Base-by-base conservation (phyloP, 352 stramenopile species). In the Phytophthora crassamura region DNA sequence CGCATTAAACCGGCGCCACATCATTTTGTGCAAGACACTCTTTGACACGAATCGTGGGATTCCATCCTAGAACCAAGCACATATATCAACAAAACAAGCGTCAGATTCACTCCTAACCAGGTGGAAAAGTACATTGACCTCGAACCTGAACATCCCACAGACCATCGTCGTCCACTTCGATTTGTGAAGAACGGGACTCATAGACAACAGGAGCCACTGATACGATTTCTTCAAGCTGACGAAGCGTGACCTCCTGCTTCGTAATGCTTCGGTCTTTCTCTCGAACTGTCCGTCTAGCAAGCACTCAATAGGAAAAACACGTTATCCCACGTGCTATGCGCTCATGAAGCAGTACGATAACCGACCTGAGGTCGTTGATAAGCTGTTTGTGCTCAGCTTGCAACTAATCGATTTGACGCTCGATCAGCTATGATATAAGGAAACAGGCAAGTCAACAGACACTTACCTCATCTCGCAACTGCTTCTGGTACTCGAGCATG, bases 1-100 rank as follows among this genome's bases (percentile, higher is more conserved):
- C 5, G 82, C 84, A 36, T 86, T 81, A 66, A 93, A 91, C 6
- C 84, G 72, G 5, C 82, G 71, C 84, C 82, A 93, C 32, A 84
- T 77, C 56, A 85, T 77, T 6, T 74, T 74, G 40, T 82, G 74
- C 10, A 59, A 15, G 3, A 76, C 42, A 20, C 64, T 75, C 22
- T 84, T 89, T 1, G 80, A 89, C 5, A 91, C 82, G 51, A 75
- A 89, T 20, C 66, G 69, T 1, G 84, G 84, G 2, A 93, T 69
- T 10, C 80, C 80, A 22, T 93, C 84, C 72, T 89, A 50, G 46
- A 1, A 25, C 36, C 7, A 15, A 22, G 8, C n/a, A n/a, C n/a
- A n/a, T n/a, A n/a, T n/a, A n/a, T n/a, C n/a, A n/a, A n/a, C n/a
- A n/a, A n/a, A n/a, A n/a, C 20, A 30, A 35, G 43, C 36, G 41